Evolutionary conservation across 805 yeast genomes (phyloP), one percentile per base, ranked within the genome.

Genomic region (Teunomyces gatunensis): DNA sequence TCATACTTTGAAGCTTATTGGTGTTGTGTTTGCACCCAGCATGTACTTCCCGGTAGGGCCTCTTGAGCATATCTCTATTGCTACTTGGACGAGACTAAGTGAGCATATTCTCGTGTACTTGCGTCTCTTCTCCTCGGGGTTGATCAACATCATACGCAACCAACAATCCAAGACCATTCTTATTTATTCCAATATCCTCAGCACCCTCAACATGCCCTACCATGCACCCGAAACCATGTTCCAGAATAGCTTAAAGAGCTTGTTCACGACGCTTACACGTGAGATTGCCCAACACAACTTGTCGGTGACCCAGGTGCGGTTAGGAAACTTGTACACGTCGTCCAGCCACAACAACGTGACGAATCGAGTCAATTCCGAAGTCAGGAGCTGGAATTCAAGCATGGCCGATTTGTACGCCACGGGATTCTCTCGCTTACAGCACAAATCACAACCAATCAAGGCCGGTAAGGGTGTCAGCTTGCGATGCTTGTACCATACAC

Each of bases 11-110:
- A 68, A 72, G 43, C 73, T 89, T 17, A 76, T 77, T n/a, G 88
- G 87, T 2, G 82, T 86, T 13, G 64, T 89, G 6, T 71, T 87
- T 36, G 69, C 88, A 2, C 96, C 96, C 0, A 87, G 81, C 54
- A 73, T 84, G 47, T 80, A 74, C 56, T 84, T 79, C 64, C 87
- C 88, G 3, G 64, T 80, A 2, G 90, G 89, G 0, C 88, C 89
- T 0, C 68, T 84, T 17, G 89, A 85, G 54, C 71, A 78, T 40
- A 65, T 81, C n/a, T 56, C 77, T 9, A 60, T 73, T 11, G 64
- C 68, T 10, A 71, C 78, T n/a, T 81, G 88, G 88, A 69, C 69
- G 2, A 66, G 71, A 18, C 50, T 84, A 23, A 67, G 71, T 50
- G 72, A 77, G 12, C 71, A 81, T 45, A 53, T 80, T 1, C 55